These are phyloP conservation scores for Boletellus ananas DNA, from an alignment of 768 basidiomycete genomes.

Conservation along the genomic window DNA sequence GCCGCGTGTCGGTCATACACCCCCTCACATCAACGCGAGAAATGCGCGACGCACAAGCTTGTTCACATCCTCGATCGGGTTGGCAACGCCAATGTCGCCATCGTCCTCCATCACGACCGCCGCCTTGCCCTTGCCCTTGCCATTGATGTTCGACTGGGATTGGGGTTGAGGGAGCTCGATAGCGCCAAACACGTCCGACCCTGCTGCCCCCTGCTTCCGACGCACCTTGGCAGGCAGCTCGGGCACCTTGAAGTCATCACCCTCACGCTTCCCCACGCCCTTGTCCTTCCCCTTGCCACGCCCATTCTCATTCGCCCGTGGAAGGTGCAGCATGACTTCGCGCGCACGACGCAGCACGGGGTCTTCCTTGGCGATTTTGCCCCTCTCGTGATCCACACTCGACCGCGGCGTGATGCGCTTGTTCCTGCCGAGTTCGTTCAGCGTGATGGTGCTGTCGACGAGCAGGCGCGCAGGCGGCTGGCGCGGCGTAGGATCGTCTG, in stretches of 20 bases:
- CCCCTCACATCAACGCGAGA: neutral
- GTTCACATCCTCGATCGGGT: constrained; percentile 52
- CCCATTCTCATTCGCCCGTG: constrained; percentile 23
- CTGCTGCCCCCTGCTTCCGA: constrained; percentile 15
- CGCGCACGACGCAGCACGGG: constrained; percentile 32
- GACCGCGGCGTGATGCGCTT: constrained; percentile 21
- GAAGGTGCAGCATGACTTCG: constrained; percentile 38
- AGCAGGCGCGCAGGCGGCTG: constrained; percentile 46
- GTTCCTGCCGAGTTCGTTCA: constrained; percentile 17
- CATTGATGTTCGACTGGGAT: constrained; percentile 9
- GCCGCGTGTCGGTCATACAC: no score
- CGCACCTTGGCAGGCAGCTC: constrained; percentile 35
- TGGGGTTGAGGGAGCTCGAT: constrained; percentile 13
- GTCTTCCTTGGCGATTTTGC: constrained; percentile 24
- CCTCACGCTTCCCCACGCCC: neutral
- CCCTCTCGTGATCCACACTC: neutral
- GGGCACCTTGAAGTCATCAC: constrained; percentile 44
- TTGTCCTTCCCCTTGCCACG: constrained; percentile 6
- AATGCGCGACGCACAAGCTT: constrained; percentile 47
- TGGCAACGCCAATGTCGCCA: constrained; percentile 9
- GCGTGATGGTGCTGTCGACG: neutral
- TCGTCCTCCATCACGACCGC: constrained; percentile 24
- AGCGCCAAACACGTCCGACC: constrained; percentile 32
- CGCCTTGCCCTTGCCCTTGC: constrained; percentile 39
- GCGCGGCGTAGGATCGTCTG: constrained; percentile 78